A percentile compares a stretch with the other conserved stretches of the same genome.
phyloP scores from a whole-genome alignment of 1,139 yeast genomes.

The Scheffersomyces quercinus region DNA sequence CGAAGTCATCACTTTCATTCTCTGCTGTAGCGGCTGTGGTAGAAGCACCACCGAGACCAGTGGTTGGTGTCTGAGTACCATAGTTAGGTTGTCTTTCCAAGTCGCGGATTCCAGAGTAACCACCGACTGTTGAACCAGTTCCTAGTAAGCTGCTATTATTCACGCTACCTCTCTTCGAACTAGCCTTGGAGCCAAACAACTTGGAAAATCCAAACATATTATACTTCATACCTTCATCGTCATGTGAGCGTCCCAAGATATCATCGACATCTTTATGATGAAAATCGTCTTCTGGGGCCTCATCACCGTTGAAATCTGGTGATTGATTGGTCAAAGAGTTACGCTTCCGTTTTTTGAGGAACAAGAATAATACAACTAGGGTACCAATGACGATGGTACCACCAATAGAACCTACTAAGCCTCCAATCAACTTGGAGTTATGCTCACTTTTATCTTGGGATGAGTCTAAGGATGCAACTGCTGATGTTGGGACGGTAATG shows the following conservation, averaged over 20 bases:
- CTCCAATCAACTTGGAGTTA: conserved; percentile 46
- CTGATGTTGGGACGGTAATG: conserved; percentile 40
- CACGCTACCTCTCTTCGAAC: conserved; percentile 6
- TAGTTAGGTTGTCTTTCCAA: conserved; percentile 24
- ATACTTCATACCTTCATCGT: conserved; percentile 1
- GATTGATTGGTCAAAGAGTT: conserved; percentile 40
- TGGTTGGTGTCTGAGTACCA: conserved; percentile 13
- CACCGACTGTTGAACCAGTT: conserved; percentile 7
- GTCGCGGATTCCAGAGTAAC: conserved; percentile 19
- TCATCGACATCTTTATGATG: background rate
- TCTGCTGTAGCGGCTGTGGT: conserved; percentile 15
- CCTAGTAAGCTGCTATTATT: conserved; percentile 3
- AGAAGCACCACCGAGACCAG: conserved; percentile 9
- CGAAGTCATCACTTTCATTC: conserved; percentile 31
- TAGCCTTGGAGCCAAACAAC: conserved; percentile 30
- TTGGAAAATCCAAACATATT: conserved; percentile 27
- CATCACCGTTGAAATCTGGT: conserved; percentile 42
- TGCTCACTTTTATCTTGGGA: conserved; percentile 20
- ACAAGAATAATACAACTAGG: conserved; percentile 37
- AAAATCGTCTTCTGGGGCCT: conserved; percentile 9
- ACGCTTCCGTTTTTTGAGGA: conserved; percentile 34
- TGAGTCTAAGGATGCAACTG: conserved; percentile 8
- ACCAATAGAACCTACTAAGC: conserved; percentile 50
- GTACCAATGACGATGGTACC: conserved; percentile 45
- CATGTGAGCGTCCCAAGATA: background rate